These are phyloP conservation scores for Cordyceps pruinosa DNA, from an alignment of 2,329 filamentous ascomycete species.

Conservation along the genomic window DNA sequence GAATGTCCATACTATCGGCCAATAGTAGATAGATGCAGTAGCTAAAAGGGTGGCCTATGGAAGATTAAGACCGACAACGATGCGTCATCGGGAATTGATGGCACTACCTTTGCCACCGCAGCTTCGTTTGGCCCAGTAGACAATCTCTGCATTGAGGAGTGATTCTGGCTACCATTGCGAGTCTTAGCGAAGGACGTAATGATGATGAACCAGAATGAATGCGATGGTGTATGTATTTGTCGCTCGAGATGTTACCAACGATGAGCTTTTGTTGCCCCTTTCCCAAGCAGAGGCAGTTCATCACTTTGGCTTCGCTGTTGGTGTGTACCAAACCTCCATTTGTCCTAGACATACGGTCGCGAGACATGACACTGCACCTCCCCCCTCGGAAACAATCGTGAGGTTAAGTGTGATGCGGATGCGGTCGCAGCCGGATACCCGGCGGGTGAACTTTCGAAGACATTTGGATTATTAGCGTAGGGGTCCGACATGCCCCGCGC, in stretches of 20 bases:
- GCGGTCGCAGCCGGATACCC: conserved; percentile 61
- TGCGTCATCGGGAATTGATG: conserved; percentile 58
- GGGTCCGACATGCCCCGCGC: not conserved
- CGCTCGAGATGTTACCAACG: conserved; percentile 66
- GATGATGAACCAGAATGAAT: conserved; percentile 56
- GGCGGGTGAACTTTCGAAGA: conserved; percentile 32
- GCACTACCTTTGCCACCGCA: conserved; percentile 50
- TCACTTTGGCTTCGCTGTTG: conserved; percentile 77
- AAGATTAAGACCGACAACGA: conserved; percentile 48
- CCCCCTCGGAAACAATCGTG: conserved; percentile 62
- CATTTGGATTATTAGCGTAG: not conserved
- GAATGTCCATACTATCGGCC: conserved; percentile 73
- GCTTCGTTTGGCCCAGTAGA: conserved; percentile 55
- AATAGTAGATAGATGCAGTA: conserved; percentile 66
- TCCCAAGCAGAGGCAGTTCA: conserved; percentile 62
- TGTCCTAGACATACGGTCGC: conserved; percentile 71
- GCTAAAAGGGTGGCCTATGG: conserved; percentile 62
- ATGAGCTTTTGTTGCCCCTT: conserved; percentile 64
- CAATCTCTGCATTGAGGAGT: conserved; percentile 57
- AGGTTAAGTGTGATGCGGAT: conserved; percentile 71
- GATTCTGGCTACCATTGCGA: not conserved
- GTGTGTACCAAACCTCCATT: conserved; percentile 75
- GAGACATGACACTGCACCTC: conserved; percentile 72
- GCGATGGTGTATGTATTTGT: conserved; percentile 70
- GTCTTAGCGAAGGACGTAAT: too few relatives aligned